Percentiles rank a stretch among this genome's conserved stretches.
These are phyloP conservation scores for Fusarium sp. DNA, from an alignment of 2,329 filamentous ascomycete species.

Conservation along the genomic window DNA sequence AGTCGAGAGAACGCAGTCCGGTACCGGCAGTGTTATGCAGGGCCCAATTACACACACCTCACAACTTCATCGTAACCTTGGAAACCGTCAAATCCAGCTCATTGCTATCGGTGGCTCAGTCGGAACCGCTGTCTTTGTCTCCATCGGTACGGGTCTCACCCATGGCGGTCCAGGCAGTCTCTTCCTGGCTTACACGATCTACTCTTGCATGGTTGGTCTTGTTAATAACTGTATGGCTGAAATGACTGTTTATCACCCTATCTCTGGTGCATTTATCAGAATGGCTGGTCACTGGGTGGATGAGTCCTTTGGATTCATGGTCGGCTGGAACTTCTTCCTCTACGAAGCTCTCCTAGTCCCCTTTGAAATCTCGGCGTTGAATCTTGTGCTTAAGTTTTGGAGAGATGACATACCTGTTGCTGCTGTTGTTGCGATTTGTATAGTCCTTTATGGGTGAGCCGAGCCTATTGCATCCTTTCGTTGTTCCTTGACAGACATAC, in stretches of 20 bases:
- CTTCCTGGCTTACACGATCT: slow-evolving; percentile 23
- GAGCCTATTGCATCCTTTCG: no score
- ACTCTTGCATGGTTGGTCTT: slow-evolving; percentile 23
- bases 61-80: slow-evolving; percentile 31
- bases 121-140: slow-evolving; percentile 38
- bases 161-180: slow-evolving; percentile 31
- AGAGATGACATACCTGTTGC: slow-evolving; percentile 54
- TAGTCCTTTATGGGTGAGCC: slow-evolving; percentile 47
- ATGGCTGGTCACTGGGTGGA: slow-evolving; percentile 36
- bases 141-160: slow-evolving; percentile 36
- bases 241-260: slow-evolving; percentile 36
- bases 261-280: slow-evolving; percentile 30
- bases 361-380: slow-evolving; percentile 63
- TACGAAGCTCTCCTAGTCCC: slow-evolving; percentile 62
- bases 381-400: slow-evolving; percentile 62
- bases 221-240: slow-evolving; percentile 38
- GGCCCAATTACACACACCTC: no score
- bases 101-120: slow-evolving; percentile 35
- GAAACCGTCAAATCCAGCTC: slow-evolving; percentile 46
- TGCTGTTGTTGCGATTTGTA: slow-evolving; percentile 54
- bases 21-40: no score
- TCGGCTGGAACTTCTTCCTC: slow-evolving; percentile 38
- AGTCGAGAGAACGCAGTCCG: no score
- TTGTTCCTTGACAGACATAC: background rate
- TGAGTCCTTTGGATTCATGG: slow-evolving; percentile 29